These are phyloP conservation scores for Artemisia argyi DNA, from an alignment of 129 eudicot genomes.

Conservation along the genomic window DNA sequence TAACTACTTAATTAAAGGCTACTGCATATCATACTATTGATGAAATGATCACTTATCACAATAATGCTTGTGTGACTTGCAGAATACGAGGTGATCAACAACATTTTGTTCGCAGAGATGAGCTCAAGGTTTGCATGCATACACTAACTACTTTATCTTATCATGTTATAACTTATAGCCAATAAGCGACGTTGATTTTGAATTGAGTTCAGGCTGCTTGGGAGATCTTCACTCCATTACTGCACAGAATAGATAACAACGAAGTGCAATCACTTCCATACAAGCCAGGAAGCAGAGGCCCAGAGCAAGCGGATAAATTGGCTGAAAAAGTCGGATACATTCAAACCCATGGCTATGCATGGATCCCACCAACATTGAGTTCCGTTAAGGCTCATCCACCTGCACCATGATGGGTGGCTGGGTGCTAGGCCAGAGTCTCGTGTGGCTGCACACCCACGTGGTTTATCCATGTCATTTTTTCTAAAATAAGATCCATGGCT, in stretches of 20 bases:
- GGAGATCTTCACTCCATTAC: slow-evolving; percentile 92
- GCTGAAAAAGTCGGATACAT: slow-evolving; percentile 72
- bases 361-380: slow-evolving; percentile 79
- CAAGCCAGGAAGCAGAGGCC: slow-evolving; percentile 87
- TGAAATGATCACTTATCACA: slow-evolving; percentile 2
- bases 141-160: slow-evolving; percentile 5
- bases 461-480: background rate
- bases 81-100: slow-evolving; percentile 96
- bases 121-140: slow-evolving; percentile 63
- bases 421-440: background rate
- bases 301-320: slow-evolving; percentile 75
- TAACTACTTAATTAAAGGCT: background rate
- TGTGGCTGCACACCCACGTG: background rate
- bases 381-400: background rate
- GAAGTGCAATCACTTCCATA: slow-evolving; percentile 61
- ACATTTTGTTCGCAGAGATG: slow-evolving; percentile 96
- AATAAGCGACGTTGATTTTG: background rate
- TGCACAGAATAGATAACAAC: slow-evolving; percentile 77
- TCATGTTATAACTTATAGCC: background rate
- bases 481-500: too few relatives aligned
- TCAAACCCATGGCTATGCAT: slow-evolving; percentile 84
- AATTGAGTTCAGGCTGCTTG: slow-evolving; percentile 67
- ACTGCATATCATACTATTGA: background rate
- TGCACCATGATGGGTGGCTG: background rate
- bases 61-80: slow-evolving; percentile 26